These are phyloP conservation scores for Aspergillus ostianus DNA, from an alignment of 495 filamentous ascomycete genomes.

Conservation along the genomic window DNA sequence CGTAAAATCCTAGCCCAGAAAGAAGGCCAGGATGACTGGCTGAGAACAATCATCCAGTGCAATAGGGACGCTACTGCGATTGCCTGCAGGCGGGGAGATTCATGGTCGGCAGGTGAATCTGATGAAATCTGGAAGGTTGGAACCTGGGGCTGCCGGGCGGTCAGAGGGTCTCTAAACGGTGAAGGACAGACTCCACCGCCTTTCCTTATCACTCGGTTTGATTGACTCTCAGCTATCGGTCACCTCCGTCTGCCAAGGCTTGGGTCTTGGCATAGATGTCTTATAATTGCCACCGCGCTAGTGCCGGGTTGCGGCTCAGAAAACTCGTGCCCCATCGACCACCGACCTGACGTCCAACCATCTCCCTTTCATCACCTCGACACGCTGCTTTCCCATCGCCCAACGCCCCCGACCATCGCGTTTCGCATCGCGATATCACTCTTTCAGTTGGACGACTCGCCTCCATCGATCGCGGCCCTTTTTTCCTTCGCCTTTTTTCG, in stretches of 20 bases:
- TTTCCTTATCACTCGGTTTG: not conserved
- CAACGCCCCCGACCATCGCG: conserved; percentile 41
- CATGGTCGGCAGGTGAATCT: conserved; percentile 6
- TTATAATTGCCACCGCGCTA: conserved; percentile 31
- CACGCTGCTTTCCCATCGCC: conserved; percentile 32
- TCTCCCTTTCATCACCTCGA: conserved; percentile 45
- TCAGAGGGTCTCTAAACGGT: conserved; percentile 15
- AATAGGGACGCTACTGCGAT: conserved; percentile 6
- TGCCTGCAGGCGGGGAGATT: conserved; percentile 18
- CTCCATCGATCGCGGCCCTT: conserved; percentile 21
- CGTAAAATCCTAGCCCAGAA: conserved; percentile 25
- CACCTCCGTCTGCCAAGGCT: conserved; percentile 5
- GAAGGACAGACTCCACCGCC: not conserved
- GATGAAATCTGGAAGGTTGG: conserved; percentile 5
- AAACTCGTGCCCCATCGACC: conserved; percentile 48
- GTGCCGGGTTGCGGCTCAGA: conserved; percentile 35
- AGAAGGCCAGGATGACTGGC: conserved; percentile 27
- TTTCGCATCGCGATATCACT: conserved; percentile 43
- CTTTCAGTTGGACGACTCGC: conserved; percentile 25
- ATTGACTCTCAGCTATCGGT: conserved; percentile 6
- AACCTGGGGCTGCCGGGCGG: conserved; percentile 21
- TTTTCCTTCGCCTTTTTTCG: conserved; percentile 32
- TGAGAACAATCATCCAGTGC: conserved; percentile 32
- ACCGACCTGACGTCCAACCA: conserved; percentile 42
- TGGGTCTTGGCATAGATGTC: conserved; percentile 9